phyloP scores from a whole-genome alignment of 1,284 basidiomycete species.

The Thecaphora thlaspeos region DNA sequence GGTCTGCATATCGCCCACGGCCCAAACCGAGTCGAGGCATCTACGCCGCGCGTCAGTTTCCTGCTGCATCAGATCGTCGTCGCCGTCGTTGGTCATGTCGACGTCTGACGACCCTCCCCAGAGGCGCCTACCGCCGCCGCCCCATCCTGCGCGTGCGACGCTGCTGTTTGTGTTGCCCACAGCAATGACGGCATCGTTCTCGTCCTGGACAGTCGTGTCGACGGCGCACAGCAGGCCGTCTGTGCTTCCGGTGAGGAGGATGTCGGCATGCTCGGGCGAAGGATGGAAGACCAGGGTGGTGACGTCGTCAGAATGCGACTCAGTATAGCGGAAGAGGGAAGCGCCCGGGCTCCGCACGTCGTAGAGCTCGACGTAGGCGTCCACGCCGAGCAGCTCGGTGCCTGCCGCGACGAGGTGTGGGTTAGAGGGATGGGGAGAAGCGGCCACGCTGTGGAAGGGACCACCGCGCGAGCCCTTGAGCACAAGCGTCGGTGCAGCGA shows the following conservation, averaged over 20 bases:
- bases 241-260: constrained; percentile 50
- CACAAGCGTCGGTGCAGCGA: constrained; percentile 12
- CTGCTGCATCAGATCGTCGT: constrained; percentile 17
- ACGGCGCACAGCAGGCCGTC: constrained; percentile 51
- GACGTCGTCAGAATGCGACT: constrained; percentile 55
- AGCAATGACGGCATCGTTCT: constrained; percentile 54
- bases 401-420: constrained; percentile 39
- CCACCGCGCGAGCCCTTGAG: constrained; percentile 24
- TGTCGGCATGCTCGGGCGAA: constrained; percentile 6
- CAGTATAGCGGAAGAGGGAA: constrained; percentile 45
- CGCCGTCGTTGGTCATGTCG: constrained; percentile 2
- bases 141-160: constrained; percentile 50
- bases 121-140: not conserved
- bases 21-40: constrained; percentile 45
- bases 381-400: constrained; percentile 47
- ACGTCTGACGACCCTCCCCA: not conserved
- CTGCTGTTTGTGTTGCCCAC: constrained; percentile 52
- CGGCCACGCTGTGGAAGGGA: constrained; percentile 43
- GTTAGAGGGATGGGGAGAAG: constrained; percentile 12
- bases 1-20: constrained; percentile 56
- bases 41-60: constrained; percentile 25
- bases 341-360: constrained; percentile 31
- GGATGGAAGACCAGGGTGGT: constrained; percentile 48
- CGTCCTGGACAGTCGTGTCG: constrained; percentile 41
- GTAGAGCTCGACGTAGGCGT: constrained; percentile 51